phyloP scores from a whole-genome alignment of 2,329 filamentous ascomycete species.

The Scytalidium lignicola region DNA sequence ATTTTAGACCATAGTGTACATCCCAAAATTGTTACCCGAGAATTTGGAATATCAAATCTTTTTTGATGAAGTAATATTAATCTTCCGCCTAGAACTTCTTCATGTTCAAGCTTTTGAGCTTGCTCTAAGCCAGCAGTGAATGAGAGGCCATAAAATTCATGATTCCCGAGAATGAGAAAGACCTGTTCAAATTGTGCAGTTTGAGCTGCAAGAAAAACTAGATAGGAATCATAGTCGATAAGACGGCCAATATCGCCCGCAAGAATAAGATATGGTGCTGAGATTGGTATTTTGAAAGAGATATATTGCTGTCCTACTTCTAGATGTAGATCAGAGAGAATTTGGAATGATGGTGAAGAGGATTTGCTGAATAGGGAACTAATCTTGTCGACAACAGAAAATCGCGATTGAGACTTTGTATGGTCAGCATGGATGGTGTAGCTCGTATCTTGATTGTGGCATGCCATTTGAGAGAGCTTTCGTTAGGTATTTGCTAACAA shows the following conservation, averaged over 20 bases:
- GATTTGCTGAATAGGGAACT: slow-evolving; percentile 4
- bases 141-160: slow-evolving; percentile 46
- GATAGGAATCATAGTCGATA: slow-evolving; percentile 39
- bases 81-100: slow-evolving; percentile 32
- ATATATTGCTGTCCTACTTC: slow-evolving; percentile 40
- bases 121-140: slow-evolving; percentile 32
- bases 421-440: no score
- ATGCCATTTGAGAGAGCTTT: no score
- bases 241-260: slow-evolving; percentile 47
- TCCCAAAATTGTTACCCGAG: slow-evolving; percentile 46
- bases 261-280: slow-evolving; percentile 39
- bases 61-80: slow-evolving; percentile 40
- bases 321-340: slow-evolving; percentile 47
- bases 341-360: slow-evolving; percentile 24
- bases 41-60: slow-evolving; percentile 34
- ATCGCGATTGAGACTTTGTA: no score
- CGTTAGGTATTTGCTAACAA: no score
- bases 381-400: not conserved
- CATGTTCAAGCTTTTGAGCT: slow-evolving; percentile 33
- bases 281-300: slow-evolving; percentile 34
- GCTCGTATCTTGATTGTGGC: no score
- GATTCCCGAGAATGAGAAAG: slow-evolving; percentile 47
- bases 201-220: slow-evolving; percentile 37
- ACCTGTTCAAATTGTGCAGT: slow-evolving; percentile 37
- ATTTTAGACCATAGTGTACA: slow-evolving; percentile 54